Evolutionary conservation across 1,139 yeast genomes (phyloP).

Genomic region (Maudiozyma humilis): DNA sequence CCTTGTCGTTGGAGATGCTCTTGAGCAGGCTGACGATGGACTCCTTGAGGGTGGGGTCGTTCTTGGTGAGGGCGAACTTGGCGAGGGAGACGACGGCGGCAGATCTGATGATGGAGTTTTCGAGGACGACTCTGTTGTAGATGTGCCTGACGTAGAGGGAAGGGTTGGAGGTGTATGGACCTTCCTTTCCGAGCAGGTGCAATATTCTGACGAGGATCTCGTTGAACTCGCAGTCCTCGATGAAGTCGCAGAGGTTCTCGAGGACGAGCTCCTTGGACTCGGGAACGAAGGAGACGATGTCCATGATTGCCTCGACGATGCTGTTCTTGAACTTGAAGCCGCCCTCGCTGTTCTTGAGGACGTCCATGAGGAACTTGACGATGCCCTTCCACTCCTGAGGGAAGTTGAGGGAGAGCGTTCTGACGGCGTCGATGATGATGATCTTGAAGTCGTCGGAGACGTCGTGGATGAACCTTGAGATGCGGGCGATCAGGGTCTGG

Average conservation of each 20-base stretch:
- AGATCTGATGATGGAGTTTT: slow-evolving; percentile 88
- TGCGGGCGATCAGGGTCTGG: slow-evolving; percentile 79
- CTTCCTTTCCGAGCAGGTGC: slow-evolving; percentile 88
- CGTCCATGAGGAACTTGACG: slow-evolving; percentile 73
- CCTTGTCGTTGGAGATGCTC: slow-evolving; percentile 75
- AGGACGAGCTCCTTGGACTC: slow-evolving; percentile 79
- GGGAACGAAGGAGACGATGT: slow-evolving; percentile 80
- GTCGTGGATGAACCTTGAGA: slow-evolving; percentile 84
- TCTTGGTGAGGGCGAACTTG: slow-evolving; percentile 72
- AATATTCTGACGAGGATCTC: slow-evolving; percentile 86
- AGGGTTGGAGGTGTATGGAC: slow-evolving; percentile 81
- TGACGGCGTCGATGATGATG: slow-evolving; percentile 89
- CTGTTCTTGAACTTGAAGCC: slow-evolving; percentile 76
- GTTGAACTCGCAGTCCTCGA: slow-evolving; percentile 95
- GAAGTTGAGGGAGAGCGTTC: slow-evolving; percentile 85
- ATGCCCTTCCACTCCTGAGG: slow-evolving; percentile 82
- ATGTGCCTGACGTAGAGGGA: slow-evolving; percentile 91
- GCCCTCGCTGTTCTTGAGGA: slow-evolving; percentile 79
- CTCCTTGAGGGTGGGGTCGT: slow-evolving; percentile 57
- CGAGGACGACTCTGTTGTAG: slow-evolving; percentile 91
- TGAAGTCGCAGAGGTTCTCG: slow-evolving; percentile 88
- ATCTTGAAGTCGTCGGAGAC: slow-evolving; percentile 93
- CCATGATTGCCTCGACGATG: slow-evolving; percentile 86
- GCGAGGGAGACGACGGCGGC: slow-evolving; percentile 91
- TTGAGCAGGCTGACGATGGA: slow-evolving; percentile 68